Percentiles rank a stretch among this genome's conserved stretches.
These are phyloP conservation scores for Naganishia friedmannii DNA, from an alignment of 768 basidiomycete species.

Conservation along the genomic window DNA sequence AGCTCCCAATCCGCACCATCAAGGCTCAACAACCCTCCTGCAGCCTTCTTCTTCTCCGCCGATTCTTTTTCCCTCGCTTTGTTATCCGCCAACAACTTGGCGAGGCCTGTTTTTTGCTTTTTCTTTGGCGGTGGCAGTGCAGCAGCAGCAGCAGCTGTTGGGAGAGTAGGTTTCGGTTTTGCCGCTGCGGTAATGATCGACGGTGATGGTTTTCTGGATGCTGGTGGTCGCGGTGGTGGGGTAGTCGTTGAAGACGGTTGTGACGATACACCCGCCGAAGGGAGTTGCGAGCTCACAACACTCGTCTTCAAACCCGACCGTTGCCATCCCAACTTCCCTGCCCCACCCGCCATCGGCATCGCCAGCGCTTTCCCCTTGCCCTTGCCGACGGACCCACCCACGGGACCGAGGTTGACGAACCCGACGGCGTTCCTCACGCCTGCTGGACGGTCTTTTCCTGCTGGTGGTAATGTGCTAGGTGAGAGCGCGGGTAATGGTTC, in stretches of 20 bases:
- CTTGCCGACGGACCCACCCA: neutral
- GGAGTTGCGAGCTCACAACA: neutral
- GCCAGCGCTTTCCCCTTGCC: neutral
- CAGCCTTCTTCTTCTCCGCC: conserved; percentile 9
- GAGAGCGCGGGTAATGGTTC: conserved; percentile 17
- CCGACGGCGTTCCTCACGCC: conserved; percentile 10
- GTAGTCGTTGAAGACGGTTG: neutral
- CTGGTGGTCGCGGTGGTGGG: neutral
- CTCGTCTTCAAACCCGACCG: conserved; percentile 10
- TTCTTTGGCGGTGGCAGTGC: conserved; percentile 23
- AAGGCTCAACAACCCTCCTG: conserved; percentile 9
- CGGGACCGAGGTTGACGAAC: conserved; percentile 7
- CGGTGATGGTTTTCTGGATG: neutral
- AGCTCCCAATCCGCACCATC: conserved; percentile 18
- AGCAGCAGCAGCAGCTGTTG: conserved; percentile 11
- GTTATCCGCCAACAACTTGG: conserved; percentile 31
- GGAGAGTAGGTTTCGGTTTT: neutral
- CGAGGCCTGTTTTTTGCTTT: conserved; percentile 32
- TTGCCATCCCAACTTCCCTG: neutral
- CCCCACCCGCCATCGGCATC: too few relatives aligned
- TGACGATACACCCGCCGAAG: neutral
- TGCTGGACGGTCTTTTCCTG: neutral
- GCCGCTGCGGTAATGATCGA: neutral
- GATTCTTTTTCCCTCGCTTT: conserved; percentile 14
- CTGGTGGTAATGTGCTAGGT: conserved; percentile 22